Base-by-base conservation (phyloP, 116 monocot species). In the Thalassia testudinum region DNA sequence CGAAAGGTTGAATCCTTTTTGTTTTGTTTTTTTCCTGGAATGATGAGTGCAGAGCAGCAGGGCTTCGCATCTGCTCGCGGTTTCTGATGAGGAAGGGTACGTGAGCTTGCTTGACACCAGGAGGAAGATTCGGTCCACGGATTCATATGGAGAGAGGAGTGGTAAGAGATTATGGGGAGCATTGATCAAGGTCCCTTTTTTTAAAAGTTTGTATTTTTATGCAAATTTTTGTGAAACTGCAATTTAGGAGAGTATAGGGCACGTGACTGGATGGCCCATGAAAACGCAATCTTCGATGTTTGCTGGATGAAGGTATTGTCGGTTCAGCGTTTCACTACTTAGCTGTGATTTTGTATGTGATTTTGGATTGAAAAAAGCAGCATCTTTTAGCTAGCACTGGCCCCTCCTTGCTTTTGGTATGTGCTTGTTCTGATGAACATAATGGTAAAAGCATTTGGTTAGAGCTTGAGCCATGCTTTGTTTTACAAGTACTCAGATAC, bases 61-160 rank as follows among this genome's bases (percentile, higher is more conserved):
- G 20, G 69, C 27, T 22, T 69, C 66, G 34, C 69, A 81, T 45
- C 47, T 97, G 47, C 79, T 97, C 37, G 97, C 89, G 5, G 81
- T 82, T n/a, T 76, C 85, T 1, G 97, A 89, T 47, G 97, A 97
- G 67, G 97, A 89, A 22, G 97, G 97, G n/a, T 97, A 74, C 55
- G 70, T 97, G 12, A 77, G 78, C 54, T 62, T 88, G 59, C 89
- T 65, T 24, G 72, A 97, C 60, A 97, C 97, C 17, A 71, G 75
- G 27, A 47, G 65, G 43, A 27, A 40, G 13, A 57, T 74, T 27
- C 63, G 68, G 13, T 72, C 66, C 29, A 40, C n/a, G 12, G 38
- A 60, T 30, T 71, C 71, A 21, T 73, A 59, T 48, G n/a, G 49
- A 56, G 79, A 79, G 52, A 89, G 72, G 53, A 42, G 69, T 62